Base-by-base conservation (phyloP, 805 yeast genomes). In the Starmerella bombicola region DNA sequence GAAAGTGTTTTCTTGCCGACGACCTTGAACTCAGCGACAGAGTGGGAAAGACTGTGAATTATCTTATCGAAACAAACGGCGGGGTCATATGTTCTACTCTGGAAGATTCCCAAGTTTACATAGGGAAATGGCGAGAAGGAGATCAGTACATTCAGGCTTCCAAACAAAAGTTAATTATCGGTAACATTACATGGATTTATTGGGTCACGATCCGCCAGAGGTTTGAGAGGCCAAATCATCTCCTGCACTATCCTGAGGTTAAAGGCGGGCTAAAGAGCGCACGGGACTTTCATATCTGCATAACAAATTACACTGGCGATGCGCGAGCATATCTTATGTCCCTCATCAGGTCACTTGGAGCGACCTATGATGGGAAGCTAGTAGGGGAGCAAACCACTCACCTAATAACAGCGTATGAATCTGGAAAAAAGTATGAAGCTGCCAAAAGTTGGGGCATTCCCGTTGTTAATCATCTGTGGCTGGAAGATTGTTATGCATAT, bases 291-390 rank as follows among this genome's bases (percentile, higher is more conserved):
- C 62, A 67, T 3, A 70, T 84, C 9, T 69, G 84, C 8, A 71
- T 82, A 3, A 78, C 95, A 0, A 83, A 84, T 52, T 85, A 81
- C 55, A 71, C 80, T 18, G 96, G 96, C 0, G 91, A 80, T 54
- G 80, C 93, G 1, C 63, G 98, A 32, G 62, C 65, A 29, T 88
- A 83, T 52, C 60, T 91, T 26, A 74, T 76, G 40, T 67, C 67
- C 35, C 62, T 88, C 10, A 72, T 80, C 3, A 65, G 65, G 17
- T 66, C 78, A 0, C 55, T 83, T 52, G 96, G 97, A 2, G 96
- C 88, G 0, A 61, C 61, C 0, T 83, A 80, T 57, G 78, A 93
- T 1, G 72, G 71, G 39, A 73, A 80, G 0, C 66, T 71, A 30
- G 61, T 80, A 36, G 75, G 76, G 17, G 67, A 67, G 35, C 68